Conservation (phyloP, 129 eudicot species). For the Flaveria linearis region DNA sequence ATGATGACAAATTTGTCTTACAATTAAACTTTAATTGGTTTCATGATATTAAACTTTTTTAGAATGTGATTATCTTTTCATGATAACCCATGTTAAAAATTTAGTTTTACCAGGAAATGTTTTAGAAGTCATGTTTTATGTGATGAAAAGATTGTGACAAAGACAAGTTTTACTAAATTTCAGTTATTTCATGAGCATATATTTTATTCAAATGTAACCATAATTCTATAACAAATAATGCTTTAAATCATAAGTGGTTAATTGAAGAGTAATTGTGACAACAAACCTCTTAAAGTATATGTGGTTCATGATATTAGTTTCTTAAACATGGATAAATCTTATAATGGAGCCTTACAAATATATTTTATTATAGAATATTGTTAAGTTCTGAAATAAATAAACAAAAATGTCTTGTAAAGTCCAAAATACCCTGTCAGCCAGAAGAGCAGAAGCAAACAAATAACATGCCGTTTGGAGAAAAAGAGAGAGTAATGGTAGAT, state of each 20-base stretch:
- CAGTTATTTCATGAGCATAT: neutral
- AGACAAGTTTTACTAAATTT: neutral
- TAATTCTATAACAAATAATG: neutral
- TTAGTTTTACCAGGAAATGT: neutral
- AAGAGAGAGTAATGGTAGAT: neutral
- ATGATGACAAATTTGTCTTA: neutral
- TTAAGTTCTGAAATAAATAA: too few relatives aligned
- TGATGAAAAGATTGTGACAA: neutral
- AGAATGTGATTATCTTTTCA: too few relatives aligned
- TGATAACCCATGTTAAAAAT: too few relatives aligned
- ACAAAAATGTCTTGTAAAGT: neutral
- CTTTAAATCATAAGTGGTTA: neutral
- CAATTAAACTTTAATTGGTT: neutral
- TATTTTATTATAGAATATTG: neutral
- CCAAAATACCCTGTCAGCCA: too few relatives aligned
- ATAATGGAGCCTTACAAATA: neutral
- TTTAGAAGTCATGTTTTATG: neutral
- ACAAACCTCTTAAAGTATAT: neutral
- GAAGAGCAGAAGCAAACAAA: too few relatives aligned
- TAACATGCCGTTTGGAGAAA: too few relatives aligned
- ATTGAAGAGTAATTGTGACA: neutral
- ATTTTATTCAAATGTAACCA: neutral
- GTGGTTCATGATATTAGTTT: neutral
- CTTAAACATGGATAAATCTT: neutral
- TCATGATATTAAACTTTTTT: too few relatives aligned